phyloP scores from a whole-genome alignment of 129 eudicot genomes.

The Chrysanthemum lavandulifolium region DNA sequence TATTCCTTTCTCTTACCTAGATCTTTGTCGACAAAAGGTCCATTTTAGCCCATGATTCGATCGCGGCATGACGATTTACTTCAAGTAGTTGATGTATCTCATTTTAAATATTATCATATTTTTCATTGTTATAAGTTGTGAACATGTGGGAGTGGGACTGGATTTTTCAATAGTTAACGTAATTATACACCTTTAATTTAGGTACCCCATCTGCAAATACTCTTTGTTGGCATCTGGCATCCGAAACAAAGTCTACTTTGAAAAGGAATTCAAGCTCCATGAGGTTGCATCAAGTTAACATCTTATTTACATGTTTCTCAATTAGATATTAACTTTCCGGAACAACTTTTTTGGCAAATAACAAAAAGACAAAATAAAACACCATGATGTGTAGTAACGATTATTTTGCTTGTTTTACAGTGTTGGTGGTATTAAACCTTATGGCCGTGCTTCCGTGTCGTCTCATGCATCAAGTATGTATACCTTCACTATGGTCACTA shows the following conservation, averaged over 20 bases:
- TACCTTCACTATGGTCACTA: constrained; percentile 5
- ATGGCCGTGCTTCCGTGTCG: constrained; percentile 35
- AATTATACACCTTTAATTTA: constrained; percentile 24
- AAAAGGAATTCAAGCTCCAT: constrained; percentile 47
- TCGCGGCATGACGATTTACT: constrained; percentile 55
- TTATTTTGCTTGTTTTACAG: constrained; percentile 44
- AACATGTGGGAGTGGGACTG: not conserved
- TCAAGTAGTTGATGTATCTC: constrained; percentile 40
- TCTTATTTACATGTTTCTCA: not conserved
- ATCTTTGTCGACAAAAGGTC: constrained; percentile 81
- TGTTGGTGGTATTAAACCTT: constrained; percentile 47
- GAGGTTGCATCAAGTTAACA: constrained; percentile 23
- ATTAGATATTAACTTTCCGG: not conserved
- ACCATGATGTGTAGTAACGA: too few relatives aligned
- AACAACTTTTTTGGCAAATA: too few relatives aligned
- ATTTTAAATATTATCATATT: not conserved
- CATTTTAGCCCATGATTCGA: constrained; percentile 74
- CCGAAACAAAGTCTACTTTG: constrained; percentile 74
- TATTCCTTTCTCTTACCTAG: constrained; percentile 38
- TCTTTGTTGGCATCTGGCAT: constrained; percentile 94
- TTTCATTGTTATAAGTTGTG: not conserved
- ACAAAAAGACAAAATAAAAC: constrained; percentile 20
- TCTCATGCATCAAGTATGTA: constrained; percentile 29
- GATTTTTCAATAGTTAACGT: not conserved
- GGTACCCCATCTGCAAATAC: constrained; percentile 81